Evolutionary conservation across 345 rosid genomes (phyloP).

Genomic region (Draba incana): DNA sequence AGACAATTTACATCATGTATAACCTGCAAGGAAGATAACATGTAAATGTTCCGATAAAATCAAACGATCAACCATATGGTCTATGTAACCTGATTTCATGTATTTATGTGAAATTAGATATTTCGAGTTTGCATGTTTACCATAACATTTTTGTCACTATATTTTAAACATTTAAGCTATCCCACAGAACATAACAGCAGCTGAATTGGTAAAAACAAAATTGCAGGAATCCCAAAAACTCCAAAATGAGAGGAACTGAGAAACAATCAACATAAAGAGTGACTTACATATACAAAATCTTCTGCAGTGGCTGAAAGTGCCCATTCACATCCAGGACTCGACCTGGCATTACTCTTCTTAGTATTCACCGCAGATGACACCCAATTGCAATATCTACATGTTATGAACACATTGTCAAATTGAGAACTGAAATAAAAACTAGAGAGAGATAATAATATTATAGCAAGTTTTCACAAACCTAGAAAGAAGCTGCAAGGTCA

Average conservation of each 20-base stretch:
- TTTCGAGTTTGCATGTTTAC: constrained; percentile 19
- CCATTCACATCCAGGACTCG: constrained; percentile 86
- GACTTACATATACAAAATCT: constrained; percentile 83
- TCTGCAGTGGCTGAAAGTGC: constrained; percentile 74
- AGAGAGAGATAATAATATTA: neutral
- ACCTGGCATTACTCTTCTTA: constrained; percentile 54
- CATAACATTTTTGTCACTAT: neutral
- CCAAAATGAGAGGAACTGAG: constrained; percentile 24
- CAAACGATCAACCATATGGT: constrained; percentile 4
- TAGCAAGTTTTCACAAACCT: constrained; percentile 54
- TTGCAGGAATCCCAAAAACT: neutral
- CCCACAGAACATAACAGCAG: constrained; percentile 22
- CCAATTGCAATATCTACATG: constrained; percentile 78
- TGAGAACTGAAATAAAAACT: neutral
- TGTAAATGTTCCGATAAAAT: constrained; percentile 32
- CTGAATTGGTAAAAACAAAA: constrained; percentile 16
- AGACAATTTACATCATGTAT: constrained; percentile 77
- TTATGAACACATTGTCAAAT: constrained; percentile 6
- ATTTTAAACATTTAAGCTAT: constrained; percentile 28
- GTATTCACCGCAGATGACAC: constrained; percentile 79
- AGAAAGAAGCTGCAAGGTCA: constrained; percentile 89
- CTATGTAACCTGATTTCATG: neutral
- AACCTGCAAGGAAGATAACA: constrained; percentile 60
- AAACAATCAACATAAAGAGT: constrained; percentile 28
- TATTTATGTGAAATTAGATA: neutral